A percentile compares a stretch with the other conserved stretches of the same genome.
Conservation (phyloP, 139 green algal genomes). For the Nannochloris sp. region DNA sequence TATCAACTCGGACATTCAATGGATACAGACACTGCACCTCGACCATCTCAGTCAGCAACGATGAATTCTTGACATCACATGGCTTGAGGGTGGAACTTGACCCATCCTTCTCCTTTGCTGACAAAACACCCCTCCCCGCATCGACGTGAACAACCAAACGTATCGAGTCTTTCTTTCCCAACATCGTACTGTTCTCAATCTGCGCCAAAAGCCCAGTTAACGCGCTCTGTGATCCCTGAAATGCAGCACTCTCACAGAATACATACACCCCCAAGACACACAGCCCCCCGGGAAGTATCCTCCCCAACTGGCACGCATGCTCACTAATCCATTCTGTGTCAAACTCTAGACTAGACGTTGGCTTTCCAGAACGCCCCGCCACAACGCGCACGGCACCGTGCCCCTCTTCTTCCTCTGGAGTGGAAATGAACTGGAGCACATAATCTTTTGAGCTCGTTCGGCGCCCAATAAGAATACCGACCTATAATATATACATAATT, state of each 20-base stretch:
- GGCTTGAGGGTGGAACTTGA: neutral
- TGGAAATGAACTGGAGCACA: conserved; percentile 6
- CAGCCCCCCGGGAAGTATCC: conserved; percentile 43
- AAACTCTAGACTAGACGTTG: conserved; percentile 17
- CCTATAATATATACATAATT: conserved; percentile 1
- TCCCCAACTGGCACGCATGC: conserved; percentile 40
- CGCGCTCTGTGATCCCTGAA: conserved; percentile 2
- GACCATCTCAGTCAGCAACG: conserved; percentile 16
- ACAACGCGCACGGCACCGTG: conserved; percentile 1
- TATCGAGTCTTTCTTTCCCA: neutral
- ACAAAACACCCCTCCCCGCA: neutral
- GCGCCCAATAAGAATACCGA: conserved; percentile 19
- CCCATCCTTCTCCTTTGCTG: neutral
- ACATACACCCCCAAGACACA: conserved; percentile 40
- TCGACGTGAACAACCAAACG: neutral
- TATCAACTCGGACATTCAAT: conserved; percentile 1
- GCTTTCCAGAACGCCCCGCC: neutral
- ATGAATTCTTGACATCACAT: conserved; percentile 8
- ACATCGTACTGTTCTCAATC: neutral
- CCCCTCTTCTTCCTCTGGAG: conserved; percentile 10
- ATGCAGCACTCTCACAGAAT: conserved; percentile 21
- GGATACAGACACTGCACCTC: conserved; percentile 9
- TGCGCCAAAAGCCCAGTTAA: neutral
- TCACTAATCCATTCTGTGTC: conserved; percentile 46
- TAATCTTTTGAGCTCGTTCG: conserved; percentile 12